Evolutionary conservation across 2,329 filamentous ascomycete species (phyloP).

Genomic region (Aaosphaeria arxii): DNA sequence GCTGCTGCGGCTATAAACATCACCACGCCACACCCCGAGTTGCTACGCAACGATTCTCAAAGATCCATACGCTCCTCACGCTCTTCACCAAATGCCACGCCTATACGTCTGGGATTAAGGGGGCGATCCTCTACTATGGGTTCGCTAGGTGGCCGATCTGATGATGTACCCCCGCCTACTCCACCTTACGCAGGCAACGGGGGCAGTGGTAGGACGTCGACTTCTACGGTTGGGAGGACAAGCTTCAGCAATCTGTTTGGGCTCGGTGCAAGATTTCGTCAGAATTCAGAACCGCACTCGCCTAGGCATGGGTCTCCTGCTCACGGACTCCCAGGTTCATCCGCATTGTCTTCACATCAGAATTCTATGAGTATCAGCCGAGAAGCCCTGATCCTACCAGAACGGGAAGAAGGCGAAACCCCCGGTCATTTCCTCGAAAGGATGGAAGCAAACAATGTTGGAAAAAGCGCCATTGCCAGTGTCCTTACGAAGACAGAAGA

Average conservation of each 20-base stretch:
- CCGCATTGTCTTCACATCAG: slow-evolving; percentile 72
- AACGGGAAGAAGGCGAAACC: slow-evolving; percentile 82
- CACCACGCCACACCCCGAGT: slow-evolving; percentile 42
- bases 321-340: slow-evolving; percentile 62
- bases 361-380: slow-evolving; percentile 78
- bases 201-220: slow-evolving; percentile 64
- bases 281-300: slow-evolving; percentile 71
- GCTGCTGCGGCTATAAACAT: slow-evolving; percentile 47
- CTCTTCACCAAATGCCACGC: slow-evolving; percentile 56
- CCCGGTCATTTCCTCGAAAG: slow-evolving; percentile 84
- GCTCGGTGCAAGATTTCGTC: slow-evolving; percentile 70
- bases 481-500: slow-evolving; percentile 85
- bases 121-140: slow-evolving; percentile 88
- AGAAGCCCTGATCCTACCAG: slow-evolving; percentile 68
- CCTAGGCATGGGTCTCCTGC: slow-evolving; percentile 59
- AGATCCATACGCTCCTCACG: slow-evolving; percentile 64
- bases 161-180: slow-evolving; percentile 66
- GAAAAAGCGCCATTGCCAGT: slow-evolving; percentile 78
- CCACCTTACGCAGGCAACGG: slow-evolving; percentile 42
- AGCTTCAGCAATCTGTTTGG: slow-evolving; percentile 89
- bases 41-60: slow-evolving; percentile 60
- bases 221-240: slow-evolving; percentile 79
- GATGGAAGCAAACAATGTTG: slow-evolving; percentile 74
- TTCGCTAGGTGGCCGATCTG: slow-evolving; percentile 70
- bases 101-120: slow-evolving; percentile 59